Base-by-base conservation (phyloP, 2,329 filamentous ascomycete species). In the Paecilomyces sp. region DNA sequence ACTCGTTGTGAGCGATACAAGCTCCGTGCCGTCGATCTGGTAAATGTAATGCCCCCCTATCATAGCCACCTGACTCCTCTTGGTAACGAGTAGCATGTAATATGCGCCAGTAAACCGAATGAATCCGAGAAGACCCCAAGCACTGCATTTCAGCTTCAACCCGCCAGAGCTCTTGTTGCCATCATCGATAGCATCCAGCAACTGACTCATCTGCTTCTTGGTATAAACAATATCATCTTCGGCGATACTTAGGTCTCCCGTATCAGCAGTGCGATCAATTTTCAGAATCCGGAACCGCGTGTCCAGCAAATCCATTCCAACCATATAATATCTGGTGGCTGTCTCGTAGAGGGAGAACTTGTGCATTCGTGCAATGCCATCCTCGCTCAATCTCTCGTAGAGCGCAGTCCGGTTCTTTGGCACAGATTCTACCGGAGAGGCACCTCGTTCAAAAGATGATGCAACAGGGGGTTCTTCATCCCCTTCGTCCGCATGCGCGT, bases 301-400 rank as follows among this genome's bases (percentile, higher is more conserved):
- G 74, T 97, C 94, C 66, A 91, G 88, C 59, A 96, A 86, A 72
- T 99, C 94, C 57, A 90, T 89, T 13, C 94, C 94, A 18, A 97
- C 91, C 64, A 99, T 88, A 74, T 97, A 99, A 75, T 94, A 99
- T 57, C 91, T 85, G 58, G 88, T 91, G 12, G 91, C 90, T 2
- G 94, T 99, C 78, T 99, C 94, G 75, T 99, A 97, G 24, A 99
- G 79, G n/a, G 90, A 94, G 75, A 96, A 97, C 70, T 94, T 95
- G 79, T 97, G 92, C 91, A 99, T 96, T 58, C 80, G 80, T 60
- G 77, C 79, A 53, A 82, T 75, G 1, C 79, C 78, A 58, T 82
- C 77, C 59, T 79, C 77, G 12, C 68, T 66, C 13, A 74, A 72
- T 11, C 70, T 71, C 55, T 70, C 70, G 18, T 75, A 70, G 54